Conservation (phyloP, 305 asterid genomes). For the Fraxinus angustifolia region DNA sequence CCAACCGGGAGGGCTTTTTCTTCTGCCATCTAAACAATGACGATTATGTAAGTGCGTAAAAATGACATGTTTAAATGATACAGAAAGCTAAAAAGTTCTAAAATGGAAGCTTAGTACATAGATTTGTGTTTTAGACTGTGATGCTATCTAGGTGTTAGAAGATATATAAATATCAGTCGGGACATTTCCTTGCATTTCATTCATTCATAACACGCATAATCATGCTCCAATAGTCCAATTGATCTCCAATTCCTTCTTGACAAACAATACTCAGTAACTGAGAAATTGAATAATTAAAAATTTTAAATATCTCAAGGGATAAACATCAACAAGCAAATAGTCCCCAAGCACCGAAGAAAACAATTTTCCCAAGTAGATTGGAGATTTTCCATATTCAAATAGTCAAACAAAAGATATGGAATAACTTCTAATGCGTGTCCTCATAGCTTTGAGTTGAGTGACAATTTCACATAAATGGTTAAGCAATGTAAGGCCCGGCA, state of each 20-base stretch:
- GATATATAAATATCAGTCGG: not conserved
- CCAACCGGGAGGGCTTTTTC: slow-evolving; percentile 73
- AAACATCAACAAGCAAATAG: not conserved
- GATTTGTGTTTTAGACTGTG: not conserved
- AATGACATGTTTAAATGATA: not conserved
- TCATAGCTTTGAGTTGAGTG: not conserved
- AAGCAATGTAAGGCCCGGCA: not conserved
- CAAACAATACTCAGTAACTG: not conserved
- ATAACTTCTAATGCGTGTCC: not conserved
- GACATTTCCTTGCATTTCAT: not conserved
- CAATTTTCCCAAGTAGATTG: not conserved
- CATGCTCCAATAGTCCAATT: not conserved
- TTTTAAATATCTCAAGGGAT: not conserved
- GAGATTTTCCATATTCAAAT: not conserved
- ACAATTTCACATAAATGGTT: not conserved
- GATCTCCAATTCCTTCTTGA: not conserved
- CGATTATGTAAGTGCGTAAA: not conserved
- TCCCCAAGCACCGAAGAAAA: not conserved
- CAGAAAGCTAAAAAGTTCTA: not conserved
- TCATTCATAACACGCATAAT: not conserved
- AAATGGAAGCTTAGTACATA: not conserved
- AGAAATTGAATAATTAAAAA: not conserved
- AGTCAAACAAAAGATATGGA: not conserved
- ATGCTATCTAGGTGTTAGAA: not conserved
- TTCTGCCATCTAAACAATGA: slow-evolving; percentile 47